phyloP scores from a whole-genome alignment of 495 filamentous ascomycete genomes.

The Lasiosphaeria ovina region DNA sequence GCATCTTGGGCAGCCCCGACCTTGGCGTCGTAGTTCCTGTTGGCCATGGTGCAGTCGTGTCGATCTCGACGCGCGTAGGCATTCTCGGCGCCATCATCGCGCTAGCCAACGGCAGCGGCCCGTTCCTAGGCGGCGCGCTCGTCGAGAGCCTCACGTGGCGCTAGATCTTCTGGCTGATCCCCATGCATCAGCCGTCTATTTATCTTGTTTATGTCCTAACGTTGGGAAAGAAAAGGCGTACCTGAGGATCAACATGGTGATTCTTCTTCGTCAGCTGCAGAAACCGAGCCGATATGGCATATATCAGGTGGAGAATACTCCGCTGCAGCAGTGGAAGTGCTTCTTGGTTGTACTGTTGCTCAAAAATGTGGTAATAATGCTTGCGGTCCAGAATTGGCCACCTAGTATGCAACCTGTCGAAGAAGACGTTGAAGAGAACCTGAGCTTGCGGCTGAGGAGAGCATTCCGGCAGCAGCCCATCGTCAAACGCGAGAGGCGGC shows the following conservation, averaged over 20 bases:
- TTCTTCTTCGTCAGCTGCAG: neutral
- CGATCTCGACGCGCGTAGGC: neutral
- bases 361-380: neutral
- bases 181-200: no score
- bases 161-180: neutral
- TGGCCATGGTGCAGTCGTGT: neutral
- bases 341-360: neutral
- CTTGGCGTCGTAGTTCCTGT: neutral
- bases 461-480: neutral
- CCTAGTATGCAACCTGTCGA: neutral
- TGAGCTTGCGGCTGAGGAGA: neutral
- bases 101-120: neutral
- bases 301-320: neutral
- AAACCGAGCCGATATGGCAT: neutral
- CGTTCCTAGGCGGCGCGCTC: neutral
- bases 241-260: neutral
- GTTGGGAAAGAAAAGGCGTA: no score
- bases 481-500: neutral
- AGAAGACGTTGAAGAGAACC: neutral
- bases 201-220: no score
- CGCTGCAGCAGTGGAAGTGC: neutral
- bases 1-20: neutral
- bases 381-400: neutral
- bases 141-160: neutral
- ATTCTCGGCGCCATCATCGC: neutral